phyloP scores from a whole-genome alignment of 2,329 filamentous ascomycete species.

The Arthroderma sp. region DNA sequence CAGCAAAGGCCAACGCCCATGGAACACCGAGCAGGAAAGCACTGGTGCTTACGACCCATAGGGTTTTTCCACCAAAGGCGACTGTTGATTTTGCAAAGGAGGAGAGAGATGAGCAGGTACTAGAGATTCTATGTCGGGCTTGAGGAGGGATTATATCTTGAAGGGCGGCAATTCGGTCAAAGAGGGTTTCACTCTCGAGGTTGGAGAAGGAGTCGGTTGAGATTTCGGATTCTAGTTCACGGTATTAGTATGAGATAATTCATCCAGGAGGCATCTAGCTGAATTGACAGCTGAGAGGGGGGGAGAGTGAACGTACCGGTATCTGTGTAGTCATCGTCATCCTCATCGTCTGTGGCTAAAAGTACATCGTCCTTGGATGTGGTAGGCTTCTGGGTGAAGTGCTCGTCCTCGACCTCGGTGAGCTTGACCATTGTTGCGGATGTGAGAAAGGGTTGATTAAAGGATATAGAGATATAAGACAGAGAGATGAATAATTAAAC shows the following conservation, averaged over 20 bases:
- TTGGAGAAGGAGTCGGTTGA: constrained; percentile 61
- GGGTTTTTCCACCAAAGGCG: constrained; percentile 64
- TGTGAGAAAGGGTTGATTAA: not conserved
- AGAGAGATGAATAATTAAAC: not conserved
- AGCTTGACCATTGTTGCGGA: constrained; percentile 67
- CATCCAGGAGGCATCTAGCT: too few relatives aligned
- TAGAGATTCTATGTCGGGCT: constrained; percentile 54
- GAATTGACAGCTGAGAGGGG: not conserved
- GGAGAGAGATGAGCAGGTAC: constrained; percentile 37
- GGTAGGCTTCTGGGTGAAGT: constrained; percentile 59
- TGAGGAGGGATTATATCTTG: constrained; percentile 65
- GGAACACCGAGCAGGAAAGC: constrained; percentile 83
- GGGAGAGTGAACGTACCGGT: constrained; percentile 49
- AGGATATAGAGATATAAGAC: not conserved
- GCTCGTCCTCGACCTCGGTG: constrained; percentile 91
- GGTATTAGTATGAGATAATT: not conserved
- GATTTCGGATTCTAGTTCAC: constrained; percentile 60
- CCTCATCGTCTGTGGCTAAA: constrained; percentile 44
- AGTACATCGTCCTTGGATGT: constrained; percentile 45
- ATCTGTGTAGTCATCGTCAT: constrained; percentile 71
- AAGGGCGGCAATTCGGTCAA: constrained; percentile 58
- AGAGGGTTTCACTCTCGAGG: constrained; percentile 45
- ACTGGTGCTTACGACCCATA: constrained; percentile 85
- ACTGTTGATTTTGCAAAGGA: constrained; percentile 34
- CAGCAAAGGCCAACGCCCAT: constrained; percentile 80